These are phyloP conservation scores for Coemansia umbellata DNA, from an alignment of 192 early-diverging fungal genomes.

Conservation along the genomic window DNA sequence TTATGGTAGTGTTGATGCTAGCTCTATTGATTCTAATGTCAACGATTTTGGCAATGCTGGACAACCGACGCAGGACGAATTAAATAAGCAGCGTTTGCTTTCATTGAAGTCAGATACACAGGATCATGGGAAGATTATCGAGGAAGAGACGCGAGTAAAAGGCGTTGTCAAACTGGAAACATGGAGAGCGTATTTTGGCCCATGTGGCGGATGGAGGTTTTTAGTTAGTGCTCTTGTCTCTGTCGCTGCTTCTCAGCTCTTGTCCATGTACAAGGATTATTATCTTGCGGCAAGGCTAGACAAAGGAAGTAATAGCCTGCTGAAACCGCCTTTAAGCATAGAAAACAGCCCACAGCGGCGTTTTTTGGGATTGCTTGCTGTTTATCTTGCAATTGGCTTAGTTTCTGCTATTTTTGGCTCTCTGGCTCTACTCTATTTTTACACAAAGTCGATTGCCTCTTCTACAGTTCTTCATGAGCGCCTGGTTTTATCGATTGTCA, in stretches of 20 bases:
- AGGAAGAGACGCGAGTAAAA: constrained; percentile 69
- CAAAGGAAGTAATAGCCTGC: constrained; percentile 34
- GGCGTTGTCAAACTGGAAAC: constrained; percentile 68
- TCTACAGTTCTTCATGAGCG: constrained; percentile 54
- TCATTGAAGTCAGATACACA: too few species aligned
- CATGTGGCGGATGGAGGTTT: constrained; percentile 60
- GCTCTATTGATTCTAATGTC: neutral
- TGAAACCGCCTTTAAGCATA: too few species aligned
- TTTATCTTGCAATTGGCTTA: constrained; percentile 16
- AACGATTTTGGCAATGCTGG: constrained; percentile 3
- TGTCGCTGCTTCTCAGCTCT: constrained; percentile 48
- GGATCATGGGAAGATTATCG: constrained; percentile 59
- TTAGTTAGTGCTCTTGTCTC: constrained; percentile 51
- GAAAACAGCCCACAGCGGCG: neutral
- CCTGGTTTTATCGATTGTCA: constrained; percentile 54
- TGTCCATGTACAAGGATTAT: constrained; percentile 57
- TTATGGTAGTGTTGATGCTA: too few species aligned
- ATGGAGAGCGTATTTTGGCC: constrained; percentile 69
- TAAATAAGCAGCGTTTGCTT: constrained; percentile 1
- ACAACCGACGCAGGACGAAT: constrained; percentile 16
- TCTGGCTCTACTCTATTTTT: constrained; percentile 12
- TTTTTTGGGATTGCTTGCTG: constrained; percentile 22
- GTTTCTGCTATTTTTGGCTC: constrained; percentile 14
- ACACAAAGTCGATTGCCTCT: constrained; percentile 20
- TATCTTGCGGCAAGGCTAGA: constrained; percentile 33